Evolutionary conservation across 352 stramenopile species (phyloP).

Genomic region (Paralagenidium karlingii): DNA sequence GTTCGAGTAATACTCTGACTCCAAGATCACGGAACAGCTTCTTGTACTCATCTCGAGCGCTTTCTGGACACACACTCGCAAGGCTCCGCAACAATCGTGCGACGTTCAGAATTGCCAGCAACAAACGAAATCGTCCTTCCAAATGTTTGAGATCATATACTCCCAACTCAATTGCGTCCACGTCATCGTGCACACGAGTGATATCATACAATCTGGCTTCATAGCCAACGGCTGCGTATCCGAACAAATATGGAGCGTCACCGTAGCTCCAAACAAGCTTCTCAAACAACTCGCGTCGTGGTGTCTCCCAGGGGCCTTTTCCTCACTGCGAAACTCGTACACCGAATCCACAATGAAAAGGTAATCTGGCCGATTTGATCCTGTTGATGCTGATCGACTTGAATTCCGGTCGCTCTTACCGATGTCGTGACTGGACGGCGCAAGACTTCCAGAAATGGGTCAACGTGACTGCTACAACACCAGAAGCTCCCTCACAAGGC

Average conservation of each 20-base stretch:
- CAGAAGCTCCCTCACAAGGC: no score
- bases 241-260: slow-evolving; percentile 19
- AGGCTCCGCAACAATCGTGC: slow-evolving; percentile 12
- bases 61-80: slow-evolving; percentile 14
- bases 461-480: no score
- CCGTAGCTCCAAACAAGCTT: slow-evolving; percentile 16
- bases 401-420: slow-evolving; percentile 13
- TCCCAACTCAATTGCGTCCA: slow-evolving; percentile 7
- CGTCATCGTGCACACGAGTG: slow-evolving; percentile 3
- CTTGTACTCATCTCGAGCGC: slow-evolving; percentile 13
- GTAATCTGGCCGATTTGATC: slow-evolving; percentile 6
- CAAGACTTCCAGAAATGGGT: no score
- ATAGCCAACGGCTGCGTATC: slow-evolving; percentile 18
- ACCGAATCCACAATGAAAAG: slow-evolving; percentile 12
- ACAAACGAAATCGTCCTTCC: slow-evolving; percentile 10
- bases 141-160: slow-evolving; percentile 6
- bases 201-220: slow-evolving; percentile 11
- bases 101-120: slow-evolving; percentile 16
- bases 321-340: slow-evolving; percentile 8
- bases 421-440: no score
- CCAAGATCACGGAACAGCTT: slow-evolving; percentile 3
- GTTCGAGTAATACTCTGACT: slow-evolving; percentile 12
- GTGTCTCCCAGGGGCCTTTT: slow-evolving; percentile 6
- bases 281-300: slow-evolving; percentile 8
- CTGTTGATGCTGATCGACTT: slow-evolving; percentile 8